phyloP scores from a whole-genome alignment of 2,329 filamentous ascomycete species.

The Colletotrichum kahawae region DNA sequence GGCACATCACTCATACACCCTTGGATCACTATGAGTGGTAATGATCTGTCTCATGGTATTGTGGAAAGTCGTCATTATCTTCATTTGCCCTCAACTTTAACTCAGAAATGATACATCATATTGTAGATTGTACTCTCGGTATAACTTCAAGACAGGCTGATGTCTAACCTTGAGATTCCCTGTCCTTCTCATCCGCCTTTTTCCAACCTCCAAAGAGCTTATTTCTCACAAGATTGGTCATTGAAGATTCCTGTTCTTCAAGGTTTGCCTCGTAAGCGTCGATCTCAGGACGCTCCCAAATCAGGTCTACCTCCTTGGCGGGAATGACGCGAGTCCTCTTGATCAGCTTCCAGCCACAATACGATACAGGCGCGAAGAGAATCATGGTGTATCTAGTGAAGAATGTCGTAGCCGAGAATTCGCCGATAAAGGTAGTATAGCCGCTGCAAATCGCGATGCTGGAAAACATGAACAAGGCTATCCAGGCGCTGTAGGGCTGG shows the following conservation, averaged over 20 bases:
- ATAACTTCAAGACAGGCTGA: background rate
- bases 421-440: conserved; percentile 63
- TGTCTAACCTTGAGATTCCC: background rate
- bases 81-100: background rate
- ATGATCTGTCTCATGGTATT: background rate
- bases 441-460: conserved; percentile 66
- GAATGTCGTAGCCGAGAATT: conserved; percentile 64
- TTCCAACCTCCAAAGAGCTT: background rate
- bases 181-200: background rate
- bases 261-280: conserved; percentile 57
- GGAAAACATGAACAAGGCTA: conserved; percentile 62
- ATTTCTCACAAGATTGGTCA: background rate
- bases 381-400: conserved; percentile 69
- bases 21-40: background rate
- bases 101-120: background rate
- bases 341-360: conserved; percentile 61
- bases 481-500: conserved; percentile 64
- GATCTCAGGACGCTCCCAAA: conserved; percentile 62
- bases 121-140: background rate
- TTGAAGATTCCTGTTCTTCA: background rate
- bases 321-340: conserved; percentile 61
- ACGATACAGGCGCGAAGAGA: conserved; percentile 63
- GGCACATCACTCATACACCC: background rate
- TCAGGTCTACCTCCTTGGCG: conserved; percentile 60
- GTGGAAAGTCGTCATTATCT: background rate